Base-by-base conservation (phyloP, 108 stramenopile genomes). In the Bacterosira constricta region DNA sequence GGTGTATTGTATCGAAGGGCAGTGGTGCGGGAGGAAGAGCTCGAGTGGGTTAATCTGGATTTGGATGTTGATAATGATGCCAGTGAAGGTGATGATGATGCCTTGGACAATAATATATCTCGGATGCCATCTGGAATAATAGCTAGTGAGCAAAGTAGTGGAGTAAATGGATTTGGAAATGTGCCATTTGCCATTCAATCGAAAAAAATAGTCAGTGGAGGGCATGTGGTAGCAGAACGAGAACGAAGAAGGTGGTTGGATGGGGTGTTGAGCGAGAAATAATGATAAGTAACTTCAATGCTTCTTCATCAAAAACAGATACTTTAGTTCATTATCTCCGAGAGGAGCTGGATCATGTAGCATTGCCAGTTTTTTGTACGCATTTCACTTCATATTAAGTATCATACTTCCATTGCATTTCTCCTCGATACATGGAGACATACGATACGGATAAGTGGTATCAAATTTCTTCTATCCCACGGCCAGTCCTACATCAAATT, bases 141-240 rank as follows among this genome's bases (percentile, higher is more conserved):
- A 15, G 44, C 17, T 18, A 18, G 46, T 18, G 46, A 23, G 27
- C 20, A 34, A 8, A 34, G n/a, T 37, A 56, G 53, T 21, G 84
- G 73, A 6, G 90, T 87, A 12, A 88, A 90, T 77, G 93, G 93
- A 21, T 94, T 94, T 81, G 93, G 93, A 0, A 94, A 88, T 64
- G 47, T 83, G 11, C 90, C 93, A 21, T 90, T 90, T 74, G 66
- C 79, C 4, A 57, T 90, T 2, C 73, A 81, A 41, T 79, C 85
- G 13, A 71, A 56, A 41, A 72, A 68, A 61, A 55, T 84, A 3
- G 66, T 84, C 29, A 26, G 81, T 37, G 50, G 39, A 21, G 64
- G 80, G 18, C 46, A 42, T n/a, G 30, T 45, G 11, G 44, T 32
- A 42, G 58, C 71, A 18, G 37, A 53, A 15, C 57, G 41, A 25